A percentile compares a stretch with the other conserved stretches of the same genome.
These are phyloP conservation scores for Dictyostelium firmibasis DNA, from an alignment of 78 protist genomes.

Conservation along the genomic window DNA sequence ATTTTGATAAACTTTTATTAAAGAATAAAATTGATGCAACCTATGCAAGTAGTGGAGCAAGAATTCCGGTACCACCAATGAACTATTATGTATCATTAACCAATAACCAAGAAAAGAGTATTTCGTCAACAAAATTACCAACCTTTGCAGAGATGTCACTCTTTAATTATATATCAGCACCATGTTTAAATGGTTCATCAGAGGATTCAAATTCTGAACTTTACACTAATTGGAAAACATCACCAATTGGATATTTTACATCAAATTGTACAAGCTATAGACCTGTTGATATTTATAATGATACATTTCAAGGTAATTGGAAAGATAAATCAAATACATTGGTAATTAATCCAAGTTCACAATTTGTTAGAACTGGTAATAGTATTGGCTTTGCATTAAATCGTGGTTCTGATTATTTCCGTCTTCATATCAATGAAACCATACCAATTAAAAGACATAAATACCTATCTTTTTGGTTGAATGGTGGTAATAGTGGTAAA, in stretches of 20 bases:
- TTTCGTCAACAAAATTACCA: not conserved
- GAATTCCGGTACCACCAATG: slow-evolving; percentile 26
- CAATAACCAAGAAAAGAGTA: not conserved
- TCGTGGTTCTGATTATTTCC: not conserved
- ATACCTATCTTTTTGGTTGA: slow-evolving; percentile 45
- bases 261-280: slow-evolving; percentile 18
- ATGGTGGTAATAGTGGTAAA: slow-evolving; percentile 22
- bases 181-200: not conserved
- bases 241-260: slow-evolving; percentile 21
- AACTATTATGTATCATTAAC: not conserved
- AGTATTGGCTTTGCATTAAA: not conserved
- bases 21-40: not conserved
- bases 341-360: not conserved
- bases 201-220: not conserved
- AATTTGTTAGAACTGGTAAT: slow-evolving; percentile 23
- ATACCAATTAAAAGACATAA: slow-evolving; percentile 14
- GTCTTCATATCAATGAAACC: slow-evolving; percentile 1
- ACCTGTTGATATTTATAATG: slow-evolving; percentile 13
- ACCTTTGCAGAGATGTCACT: not conserved
- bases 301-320: slow-evolving; percentile 3
- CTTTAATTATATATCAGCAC: slow-evolving; percentile 1
- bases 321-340: not conserved
- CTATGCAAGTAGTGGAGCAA: not conserved
- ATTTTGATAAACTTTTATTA: not conserved
- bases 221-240: not conserved